Evolutionary conservation across 2,329 filamentous ascomycete species (phyloP).

Genomic region (Simplicillium sp.): DNA sequence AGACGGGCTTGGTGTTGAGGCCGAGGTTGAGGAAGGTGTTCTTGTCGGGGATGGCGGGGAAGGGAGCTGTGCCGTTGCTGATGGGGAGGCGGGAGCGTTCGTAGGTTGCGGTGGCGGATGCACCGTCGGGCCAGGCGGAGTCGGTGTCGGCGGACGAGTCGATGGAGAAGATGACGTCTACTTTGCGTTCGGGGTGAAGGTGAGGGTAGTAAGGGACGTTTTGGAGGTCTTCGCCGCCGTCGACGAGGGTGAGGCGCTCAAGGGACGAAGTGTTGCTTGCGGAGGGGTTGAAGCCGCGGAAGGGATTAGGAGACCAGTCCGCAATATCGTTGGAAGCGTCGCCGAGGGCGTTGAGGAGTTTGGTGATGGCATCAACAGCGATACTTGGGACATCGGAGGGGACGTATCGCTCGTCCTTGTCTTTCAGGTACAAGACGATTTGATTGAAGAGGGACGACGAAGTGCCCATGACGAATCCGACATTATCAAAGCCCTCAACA

Average conservation of each 20-base stretch:
- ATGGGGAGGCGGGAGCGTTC: constrained; percentile 47
- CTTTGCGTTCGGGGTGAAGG: constrained; percentile 59
- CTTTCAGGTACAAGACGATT: constrained; percentile 52
- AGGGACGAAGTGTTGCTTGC: constrained; percentile 47
- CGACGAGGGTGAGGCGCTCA: constrained; percentile 58
- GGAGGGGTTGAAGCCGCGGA: constrained; percentile 52
- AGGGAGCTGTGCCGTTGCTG: constrained; percentile 55
- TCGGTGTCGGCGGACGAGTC: constrained; percentile 68
- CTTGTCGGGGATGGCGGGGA: constrained; percentile 62
- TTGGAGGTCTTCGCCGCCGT: constrained; percentile 69
- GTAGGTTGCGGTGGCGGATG: constrained; percentile 65
- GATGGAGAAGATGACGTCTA: constrained; percentile 75
- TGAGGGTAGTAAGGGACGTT: constrained; percentile 74
- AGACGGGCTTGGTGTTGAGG: constrained; percentile 63
- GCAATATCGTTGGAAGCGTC: constrained; percentile 62
- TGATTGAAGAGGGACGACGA: constrained; percentile 79
- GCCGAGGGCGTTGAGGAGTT: constrained; percentile 46
- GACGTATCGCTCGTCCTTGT: constrained; percentile 11
- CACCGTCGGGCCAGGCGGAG: constrained; percentile 67
- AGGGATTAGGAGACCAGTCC: constrained; percentile 63
- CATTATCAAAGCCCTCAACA: constrained; percentile 72
- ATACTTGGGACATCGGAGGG: constrained; percentile 32
- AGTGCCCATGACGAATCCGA: constrained; percentile 77
- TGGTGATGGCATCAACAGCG: constrained; percentile 39
- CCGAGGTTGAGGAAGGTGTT: constrained; percentile 74